Evolutionary conservation across 2,329 filamentous ascomycete species (phyloP).

Genomic region (Colletotrichum orchidophilum): DNA sequence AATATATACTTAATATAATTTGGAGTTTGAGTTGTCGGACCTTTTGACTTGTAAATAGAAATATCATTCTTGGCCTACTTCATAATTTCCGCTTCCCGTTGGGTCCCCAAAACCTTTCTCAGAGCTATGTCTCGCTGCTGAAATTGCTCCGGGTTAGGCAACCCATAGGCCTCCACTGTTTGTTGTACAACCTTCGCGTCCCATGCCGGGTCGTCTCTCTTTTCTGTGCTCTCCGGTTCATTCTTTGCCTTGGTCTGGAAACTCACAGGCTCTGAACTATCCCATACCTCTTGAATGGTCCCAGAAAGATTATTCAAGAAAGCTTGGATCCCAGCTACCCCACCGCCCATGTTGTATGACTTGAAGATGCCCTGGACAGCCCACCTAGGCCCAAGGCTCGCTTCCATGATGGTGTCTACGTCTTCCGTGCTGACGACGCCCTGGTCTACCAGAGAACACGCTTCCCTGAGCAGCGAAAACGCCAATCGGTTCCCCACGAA

Average conservation of each 20-base stretch:
- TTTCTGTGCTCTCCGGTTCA: not conserved
- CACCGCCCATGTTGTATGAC: conserved; percentile 1
- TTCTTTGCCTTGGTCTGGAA: not conserved
- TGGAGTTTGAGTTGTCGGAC: no score
- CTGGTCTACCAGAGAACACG: not conserved
- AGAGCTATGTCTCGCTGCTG: not conserved
- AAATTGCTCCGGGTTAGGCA: not conserved
- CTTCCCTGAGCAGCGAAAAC: conserved; percentile 5
- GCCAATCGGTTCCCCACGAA: conserved; percentile 8
- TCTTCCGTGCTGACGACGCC: conserved; percentile 2
- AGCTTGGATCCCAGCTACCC: not conserved
- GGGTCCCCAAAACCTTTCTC: not conserved
- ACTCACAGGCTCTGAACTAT: not conserved
- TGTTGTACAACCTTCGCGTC: conserved; percentile 1
- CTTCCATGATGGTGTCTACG: conserved; percentile 3
- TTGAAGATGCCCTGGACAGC: conserved; percentile 3
- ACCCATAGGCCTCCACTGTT: not conserved
- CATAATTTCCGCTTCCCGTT: not conserved
- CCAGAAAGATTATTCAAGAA: conserved; percentile 4
- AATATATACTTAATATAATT: no score
- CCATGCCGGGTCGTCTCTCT: not conserved
- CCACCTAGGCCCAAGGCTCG: conserved; percentile 3
- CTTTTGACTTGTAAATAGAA: not conserved
- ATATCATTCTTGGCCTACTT: rapidly evolving
- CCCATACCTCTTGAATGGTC: not conserved